Evolutionary conservation across 2,329 filamentous ascomycete species (phyloP), one percentile per base, ranked within the genome.

Genomic region (Didymella sp.): DNA sequence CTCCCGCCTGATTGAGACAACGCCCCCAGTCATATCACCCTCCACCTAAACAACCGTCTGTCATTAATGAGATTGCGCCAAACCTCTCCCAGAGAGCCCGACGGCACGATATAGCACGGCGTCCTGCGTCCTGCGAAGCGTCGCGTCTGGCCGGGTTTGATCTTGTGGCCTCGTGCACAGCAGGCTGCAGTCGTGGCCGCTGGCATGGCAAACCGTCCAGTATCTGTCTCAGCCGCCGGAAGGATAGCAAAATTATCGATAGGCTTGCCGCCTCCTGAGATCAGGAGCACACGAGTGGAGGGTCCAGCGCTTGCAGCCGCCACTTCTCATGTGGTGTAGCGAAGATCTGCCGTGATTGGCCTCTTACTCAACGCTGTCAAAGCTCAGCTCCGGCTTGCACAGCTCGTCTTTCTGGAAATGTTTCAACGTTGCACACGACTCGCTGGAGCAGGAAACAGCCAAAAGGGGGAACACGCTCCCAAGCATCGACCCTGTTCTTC

Each of bases 11-110:
- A 44, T 25, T 35, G 38, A 48, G 48, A 48, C 54, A 24, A 38
- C 19, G 12, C 33, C 24, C 54, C 48, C 42, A 42, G 48, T 40
- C 35, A 40, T 38, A 48, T 19, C n/a, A 40, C 21, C 25, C 35
- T 48, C 13, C 28, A 51, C 28, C 12, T 47, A 43, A 48, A 28
- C 48, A 47, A 47, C 47, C 48, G 43, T 38, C 43, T 38, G 42
- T 33, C 43, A 24, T 44, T 19, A 40, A 43, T 15, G 46, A 58
- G 46, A 58, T 58, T 58, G 50, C 50, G 49, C 50, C 50, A 41
- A 58, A 31, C 11, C 13, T 49, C 45, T 35, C 50, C 45, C 48
- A 51, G 54, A 51, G 37, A 48, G 48, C 54, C 54, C 52, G 30
- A 54, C 22, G 45, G 46, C 38, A 37, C n/a, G 41, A 50, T 21